Evolutionary conservation across 73 alveolate species (phyloP).

Genomic region (Stentor coeruleus): DNA sequence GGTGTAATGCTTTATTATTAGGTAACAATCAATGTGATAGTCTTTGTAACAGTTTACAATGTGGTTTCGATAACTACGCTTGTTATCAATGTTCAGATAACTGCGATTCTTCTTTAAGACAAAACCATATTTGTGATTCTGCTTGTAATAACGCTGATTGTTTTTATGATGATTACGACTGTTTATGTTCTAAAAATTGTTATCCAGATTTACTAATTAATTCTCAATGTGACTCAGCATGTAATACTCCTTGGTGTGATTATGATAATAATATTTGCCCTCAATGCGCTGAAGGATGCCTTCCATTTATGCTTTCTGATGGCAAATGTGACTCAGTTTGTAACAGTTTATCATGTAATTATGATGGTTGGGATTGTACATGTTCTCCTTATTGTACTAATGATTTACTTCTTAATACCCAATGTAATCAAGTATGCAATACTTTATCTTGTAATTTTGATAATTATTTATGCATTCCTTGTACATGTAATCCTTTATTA

Average conservation of each 20-base stretch:
- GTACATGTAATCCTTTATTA: background rate
- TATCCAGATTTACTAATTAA: background rate
- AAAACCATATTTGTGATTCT: constrained; percentile 19
- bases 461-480: background rate
- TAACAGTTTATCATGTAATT: background rate
- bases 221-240: constrained; percentile 3
- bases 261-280: constrained; percentile 3
- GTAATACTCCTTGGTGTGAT: background rate
- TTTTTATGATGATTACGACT: constrained; percentile 2
- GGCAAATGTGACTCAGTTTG: constrained; percentile 26
- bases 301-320: background rate
- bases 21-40: background rate
- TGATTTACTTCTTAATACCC: background rate
- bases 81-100: background rate
- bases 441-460: background rate
- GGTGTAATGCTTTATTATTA: background rate
- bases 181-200: background rate
- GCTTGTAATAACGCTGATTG: constrained; percentile 8
- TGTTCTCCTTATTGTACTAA: background rate
- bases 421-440: background rate
- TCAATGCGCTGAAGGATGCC: constrained; percentile 9
- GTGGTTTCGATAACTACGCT: background rate
- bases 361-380: constrained; percentile 6
- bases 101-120: background rate
- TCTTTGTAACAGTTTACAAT: background rate